phyloP scores from a whole-genome alignment of 306 rosid genomes.

The Rosa persica region DNA sequence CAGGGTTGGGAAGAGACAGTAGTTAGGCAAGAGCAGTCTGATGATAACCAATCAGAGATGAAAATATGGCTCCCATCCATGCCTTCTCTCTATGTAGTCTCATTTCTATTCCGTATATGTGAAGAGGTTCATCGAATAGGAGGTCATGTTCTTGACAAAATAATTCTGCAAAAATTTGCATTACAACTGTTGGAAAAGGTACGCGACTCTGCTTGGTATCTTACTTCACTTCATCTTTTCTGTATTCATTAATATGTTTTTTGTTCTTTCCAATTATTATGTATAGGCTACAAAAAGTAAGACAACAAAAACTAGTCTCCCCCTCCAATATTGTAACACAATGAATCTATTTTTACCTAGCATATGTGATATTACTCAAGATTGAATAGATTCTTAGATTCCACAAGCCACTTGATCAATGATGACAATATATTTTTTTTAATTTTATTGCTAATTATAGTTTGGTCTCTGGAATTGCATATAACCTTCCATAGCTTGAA shows the following conservation, averaged over 20 bases:
- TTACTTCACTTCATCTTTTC: background rate
- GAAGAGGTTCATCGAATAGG: constrained; percentile 97
- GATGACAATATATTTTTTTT: background rate
- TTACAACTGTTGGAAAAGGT: constrained; percentile 74
- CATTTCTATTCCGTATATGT: constrained; percentile 78
- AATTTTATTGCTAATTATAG: background rate
- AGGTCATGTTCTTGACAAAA: constrained; percentile 95
- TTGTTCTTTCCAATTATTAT: background rate
- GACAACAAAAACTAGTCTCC: background rate
- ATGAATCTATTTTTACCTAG: background rate
- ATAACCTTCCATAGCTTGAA: background rate
- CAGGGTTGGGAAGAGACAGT: constrained; percentile 98
- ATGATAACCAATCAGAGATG: constrained; percentile 73
- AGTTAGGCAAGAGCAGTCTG: constrained; percentile 83
- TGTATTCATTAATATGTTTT: background rate
- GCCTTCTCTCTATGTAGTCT: constrained; percentile 87
- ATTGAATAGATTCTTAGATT: background rate
- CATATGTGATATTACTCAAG: background rate
- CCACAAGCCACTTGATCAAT: background rate
- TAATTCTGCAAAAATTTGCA: constrained; percentile 80
- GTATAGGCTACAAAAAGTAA: background rate
- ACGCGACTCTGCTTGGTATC: constrained; percentile 11
- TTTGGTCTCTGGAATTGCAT: background rate
- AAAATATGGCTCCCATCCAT: constrained; percentile 91
- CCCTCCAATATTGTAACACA: background rate